Evolutionary conservation across 176 grass and related monocot species (phyloP).

Genomic region (Zea luxurians): DNA sequence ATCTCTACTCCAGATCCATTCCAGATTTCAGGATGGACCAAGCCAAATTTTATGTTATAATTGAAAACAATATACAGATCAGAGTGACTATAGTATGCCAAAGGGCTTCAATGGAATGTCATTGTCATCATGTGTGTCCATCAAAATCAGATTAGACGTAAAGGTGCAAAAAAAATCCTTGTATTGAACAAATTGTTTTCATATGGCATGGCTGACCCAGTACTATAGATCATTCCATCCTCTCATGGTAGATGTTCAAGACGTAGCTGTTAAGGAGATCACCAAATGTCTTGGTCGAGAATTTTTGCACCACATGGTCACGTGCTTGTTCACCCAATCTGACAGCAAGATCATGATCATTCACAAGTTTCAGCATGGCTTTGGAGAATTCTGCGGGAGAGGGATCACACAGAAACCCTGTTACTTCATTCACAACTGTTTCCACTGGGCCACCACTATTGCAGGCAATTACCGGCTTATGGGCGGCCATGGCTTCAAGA

Average conservation of each 20-base stretch:
- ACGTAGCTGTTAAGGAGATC: constrained; percentile 67
- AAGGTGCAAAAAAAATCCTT: not conserved
- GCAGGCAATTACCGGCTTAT: constrained; percentile 96
- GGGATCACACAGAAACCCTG: constrained; percentile 83
- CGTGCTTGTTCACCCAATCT: constrained; percentile 71
- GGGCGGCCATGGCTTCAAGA: constrained; percentile 88
- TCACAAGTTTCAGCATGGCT: constrained; percentile 74
- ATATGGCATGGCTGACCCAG: constrained; percentile 1
- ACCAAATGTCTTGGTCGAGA: constrained; percentile 80
- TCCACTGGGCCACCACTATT: constrained; percentile 88
- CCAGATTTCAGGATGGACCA: not conserved
- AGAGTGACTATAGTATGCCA: not conserved
- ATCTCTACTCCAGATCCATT: not conserved
- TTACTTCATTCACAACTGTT: constrained; percentile 70
- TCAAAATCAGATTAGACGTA: constrained; percentile 30
- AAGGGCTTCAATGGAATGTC: not conserved
- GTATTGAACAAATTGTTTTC: constrained; percentile 8
- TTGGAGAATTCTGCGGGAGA: constrained; percentile 61
- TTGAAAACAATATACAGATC: constrained; percentile 19
- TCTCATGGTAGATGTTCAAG: constrained; percentile 62
- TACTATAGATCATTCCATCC: constrained; percentile 55
- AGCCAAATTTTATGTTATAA: not conserved
- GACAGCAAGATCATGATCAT: constrained; percentile 52
- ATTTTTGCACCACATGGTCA: constrained; percentile 62
- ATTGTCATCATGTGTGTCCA: constrained; percentile 20